Percentiles rank a stretch among this genome's conserved stretches.
phyloP scores from a whole-genome alignment of 768 basidiomycete species.

The Cubamyces lactineus region DNA sequence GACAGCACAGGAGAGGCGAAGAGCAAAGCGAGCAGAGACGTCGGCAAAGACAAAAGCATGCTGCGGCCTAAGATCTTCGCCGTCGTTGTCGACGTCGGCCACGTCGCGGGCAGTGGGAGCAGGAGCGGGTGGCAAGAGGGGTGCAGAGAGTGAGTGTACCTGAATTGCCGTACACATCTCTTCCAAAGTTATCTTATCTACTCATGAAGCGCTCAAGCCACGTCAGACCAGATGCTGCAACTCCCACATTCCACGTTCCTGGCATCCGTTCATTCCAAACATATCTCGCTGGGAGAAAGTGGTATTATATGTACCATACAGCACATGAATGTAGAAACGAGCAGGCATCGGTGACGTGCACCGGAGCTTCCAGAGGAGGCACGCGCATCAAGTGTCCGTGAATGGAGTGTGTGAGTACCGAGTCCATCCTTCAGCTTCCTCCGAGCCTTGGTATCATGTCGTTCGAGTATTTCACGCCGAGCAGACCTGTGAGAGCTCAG shows the following conservation, averaged over 20 bases:
- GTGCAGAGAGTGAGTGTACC: background rate
- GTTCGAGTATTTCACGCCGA: slow-evolving; percentile 7
- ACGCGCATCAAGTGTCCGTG: slow-evolving; percentile 12
- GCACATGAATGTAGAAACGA: slow-evolving; percentile 28
- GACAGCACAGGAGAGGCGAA: slow-evolving; percentile 42
- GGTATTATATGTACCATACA: slow-evolving; percentile 32
- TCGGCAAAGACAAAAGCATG: slow-evolving; percentile 37
- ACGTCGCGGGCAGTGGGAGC: slow-evolving; percentile 14
- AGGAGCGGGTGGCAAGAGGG: slow-evolving; percentile 4
- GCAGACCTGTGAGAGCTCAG: slow-evolving; percentile 21
- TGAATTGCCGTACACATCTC: background rate
- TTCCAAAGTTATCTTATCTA: slow-evolving; percentile 9
- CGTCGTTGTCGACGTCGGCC: slow-evolving; percentile 25
- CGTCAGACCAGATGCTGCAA: slow-evolving; percentile 6
- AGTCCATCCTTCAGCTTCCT: slow-evolving; percentile 10
- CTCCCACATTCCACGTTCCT: slow-evolving; percentile 8
- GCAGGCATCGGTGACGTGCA: slow-evolving; percentile 12
- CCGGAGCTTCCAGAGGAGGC: slow-evolving; percentile 10
- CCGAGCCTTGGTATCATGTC: background rate
- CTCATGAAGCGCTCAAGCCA: background rate
- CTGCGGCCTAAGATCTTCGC: slow-evolving; percentile 13
- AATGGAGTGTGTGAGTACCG: slow-evolving; percentile 1
- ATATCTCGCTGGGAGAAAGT: slow-evolving; percentile 22
- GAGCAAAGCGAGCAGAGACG: slow-evolving; percentile 41
- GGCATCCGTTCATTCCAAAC: slow-evolving; percentile 4